Conservation (phyloP, 345 rosid species). For the Hirschfeldia incana region DNA sequence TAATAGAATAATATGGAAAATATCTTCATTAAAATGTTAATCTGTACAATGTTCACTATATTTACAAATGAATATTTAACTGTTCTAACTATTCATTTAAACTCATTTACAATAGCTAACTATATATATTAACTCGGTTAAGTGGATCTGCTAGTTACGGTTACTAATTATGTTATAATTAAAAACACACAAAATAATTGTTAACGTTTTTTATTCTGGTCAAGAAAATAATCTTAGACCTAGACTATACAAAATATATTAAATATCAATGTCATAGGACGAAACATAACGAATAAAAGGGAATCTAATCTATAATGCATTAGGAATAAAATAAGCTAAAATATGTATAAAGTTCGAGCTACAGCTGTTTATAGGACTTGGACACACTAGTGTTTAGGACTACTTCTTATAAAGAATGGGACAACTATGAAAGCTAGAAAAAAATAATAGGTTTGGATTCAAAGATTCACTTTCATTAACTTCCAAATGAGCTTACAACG, state of each 20-base stretch:
- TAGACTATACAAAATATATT: background rate
- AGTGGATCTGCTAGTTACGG: background rate
- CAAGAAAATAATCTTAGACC: slow-evolving; percentile 7
- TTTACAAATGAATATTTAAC: too few species aligned
- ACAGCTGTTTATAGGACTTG: slow-evolving; percentile 34
- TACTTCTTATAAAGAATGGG: background rate
- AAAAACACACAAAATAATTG: background rate
- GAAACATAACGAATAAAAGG: slow-evolving; percentile 34
- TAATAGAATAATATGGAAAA: too few species aligned
- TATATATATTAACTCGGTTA: too few species aligned
- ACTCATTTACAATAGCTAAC: too few species aligned
- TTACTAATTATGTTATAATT: background rate
- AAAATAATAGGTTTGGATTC: too few species aligned
- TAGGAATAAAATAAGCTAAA: background rate
- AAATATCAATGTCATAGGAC: slow-evolving; percentile 6
- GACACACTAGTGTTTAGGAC: slow-evolving; percentile 18
- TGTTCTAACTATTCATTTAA: too few species aligned
- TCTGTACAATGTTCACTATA: too few species aligned
- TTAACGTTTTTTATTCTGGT: background rate
- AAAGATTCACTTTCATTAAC: too few species aligned
- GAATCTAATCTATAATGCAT: slow-evolving; percentile 23
- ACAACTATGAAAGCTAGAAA: background rate
- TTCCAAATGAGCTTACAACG: too few species aligned
- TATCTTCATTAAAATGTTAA: too few species aligned
- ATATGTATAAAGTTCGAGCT: slow-evolving; percentile 10